Base-by-base conservation (phyloP, 2,329 filamentous ascomycete genomes). In the Tolypocladium cylindrosporum region DNA sequence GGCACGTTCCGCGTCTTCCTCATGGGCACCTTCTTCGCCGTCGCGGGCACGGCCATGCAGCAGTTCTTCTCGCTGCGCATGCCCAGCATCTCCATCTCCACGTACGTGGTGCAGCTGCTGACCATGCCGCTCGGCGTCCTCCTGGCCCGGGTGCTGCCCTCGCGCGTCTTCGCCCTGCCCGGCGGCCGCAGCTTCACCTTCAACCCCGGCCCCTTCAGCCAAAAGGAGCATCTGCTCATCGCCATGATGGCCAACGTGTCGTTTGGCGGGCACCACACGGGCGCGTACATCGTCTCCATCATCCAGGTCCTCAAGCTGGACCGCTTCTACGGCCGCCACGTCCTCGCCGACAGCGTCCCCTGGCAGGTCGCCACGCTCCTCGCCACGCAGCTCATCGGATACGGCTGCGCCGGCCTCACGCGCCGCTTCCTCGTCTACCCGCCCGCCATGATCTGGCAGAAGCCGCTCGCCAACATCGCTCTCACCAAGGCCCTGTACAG, bases 241-340 rank as follows among this genome's bases (percentile, higher is more conserved):
- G 75, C 76, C n/a, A 77, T 80, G 59, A 80, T 81, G 77, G 79
- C 83, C 39, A 84, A 84, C 64, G 78, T 78, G 0, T 72, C 74
- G 0, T 76, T 71, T 53, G 62, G 58, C 1, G 63, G 65, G 0
- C 58, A 58, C 54, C 55, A 59, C 48, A 70, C 71, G 31, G 68
- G 71, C 3, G 75, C 77, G 0, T 79, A 79, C 62, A 74, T 78
- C 2, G 73, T 66, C 60, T 71, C 73, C 55, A 76, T 79, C 48
- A 72, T 79, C 50, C 77, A 75, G 71, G 72, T 74, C 3, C 73
- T 79, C 58, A 73, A 73, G 42, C 66, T 79, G 6, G 71, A 75
- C 6, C 64, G 67, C 16, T 81, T 75, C 61, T 80, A 77, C 60
- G 74, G 77, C 57, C 76, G 79, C 58, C 65, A 67, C 1, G 57